Evolutionary conservation across 2,329 filamentous ascomycete species (phyloP).

Genomic region (Alternaria dauci): DNA sequence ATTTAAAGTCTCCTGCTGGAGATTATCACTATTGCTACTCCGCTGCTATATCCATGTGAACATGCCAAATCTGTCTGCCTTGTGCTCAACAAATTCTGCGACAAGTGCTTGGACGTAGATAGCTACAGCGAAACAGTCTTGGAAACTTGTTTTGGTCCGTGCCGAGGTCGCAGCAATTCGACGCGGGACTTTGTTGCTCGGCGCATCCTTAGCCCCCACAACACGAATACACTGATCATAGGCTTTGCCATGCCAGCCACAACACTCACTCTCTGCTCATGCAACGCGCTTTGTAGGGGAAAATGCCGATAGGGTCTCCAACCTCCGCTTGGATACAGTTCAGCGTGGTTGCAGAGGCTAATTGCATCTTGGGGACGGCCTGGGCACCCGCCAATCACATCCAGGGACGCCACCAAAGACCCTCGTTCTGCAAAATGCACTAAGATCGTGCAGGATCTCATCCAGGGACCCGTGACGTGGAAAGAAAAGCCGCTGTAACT

Average conservation of each 20-base stretch:
- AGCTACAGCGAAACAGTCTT: not conserved
- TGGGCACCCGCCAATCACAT: not conserved
- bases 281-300: conserved; percentile 3
- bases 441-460: conserved; percentile 13
- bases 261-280: too few species aligned
- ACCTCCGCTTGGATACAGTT: conserved; percentile 7
- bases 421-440: conserved; percentile 12
- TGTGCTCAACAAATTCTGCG: too few species aligned
- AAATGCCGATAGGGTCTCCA: conserved; percentile 4
- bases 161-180: not conserved
- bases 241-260: not conserved
- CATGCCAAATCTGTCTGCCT: too few species aligned
- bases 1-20: conserved; percentile 8
- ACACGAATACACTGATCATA: not conserved
- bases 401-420: conserved; percentile 5
- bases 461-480: conserved; percentile 7
- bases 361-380: not conserved
- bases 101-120: too few species aligned
- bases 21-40: not conserved
- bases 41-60: not conserved
- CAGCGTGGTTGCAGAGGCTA: conserved; percentile 4
- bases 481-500: conserved; percentile 4
- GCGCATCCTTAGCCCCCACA: not conserved
- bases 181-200: not conserved
- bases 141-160: not conserved